A percentile compares a stretch with the other conserved stretches of the same genome.
Evolutionary conservation across 106 monocot species (phyloP).

Genomic region (Apostasia ramifera): DNA sequence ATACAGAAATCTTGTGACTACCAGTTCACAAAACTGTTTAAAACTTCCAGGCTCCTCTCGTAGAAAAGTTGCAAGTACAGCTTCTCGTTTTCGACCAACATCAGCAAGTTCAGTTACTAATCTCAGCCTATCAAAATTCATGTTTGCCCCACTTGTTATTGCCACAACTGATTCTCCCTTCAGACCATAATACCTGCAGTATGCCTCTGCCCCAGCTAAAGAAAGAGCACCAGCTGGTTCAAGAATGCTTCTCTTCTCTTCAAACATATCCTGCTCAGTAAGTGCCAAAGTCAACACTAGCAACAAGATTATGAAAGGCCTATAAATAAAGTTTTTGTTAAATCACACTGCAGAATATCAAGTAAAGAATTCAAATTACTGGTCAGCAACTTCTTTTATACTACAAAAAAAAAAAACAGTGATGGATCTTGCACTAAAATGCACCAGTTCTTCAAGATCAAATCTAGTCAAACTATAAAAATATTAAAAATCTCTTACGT

Average conservation of each 20-base stretch:
- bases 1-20: conserved; percentile 5
- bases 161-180: conserved; percentile 78
- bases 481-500: too few relatives aligned
- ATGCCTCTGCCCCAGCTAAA: conserved; percentile 93
- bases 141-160: conserved; percentile 95
- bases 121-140: conserved; percentile 96
- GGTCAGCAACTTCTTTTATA: background rate
- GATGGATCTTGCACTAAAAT: background rate
- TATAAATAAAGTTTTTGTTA: background rate
- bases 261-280: conserved; percentile 84
- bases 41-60: conserved; percentile 80
- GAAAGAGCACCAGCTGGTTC: conserved; percentile 97
- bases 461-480: too few relatives aligned
- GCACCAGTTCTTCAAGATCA: too few relatives aligned
- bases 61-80: conserved; percentile 83
- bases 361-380: background rate
- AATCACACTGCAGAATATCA: background rate
- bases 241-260: conserved; percentile 97
- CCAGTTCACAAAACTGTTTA: conserved; percentile 69
- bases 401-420: background rate
- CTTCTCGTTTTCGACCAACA: conserved; percentile 96
- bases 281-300: background rate
- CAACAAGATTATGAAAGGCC: background rate
- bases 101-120: conserved; percentile 98
- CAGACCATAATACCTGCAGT: conserved; percentile 93